A percentile compares a stretch with the other conserved stretches of the same genome.
Conservation (phyloP, 2,329 filamentous ascomycete genomes). For the Chaetomiaceae sp. region DNA sequence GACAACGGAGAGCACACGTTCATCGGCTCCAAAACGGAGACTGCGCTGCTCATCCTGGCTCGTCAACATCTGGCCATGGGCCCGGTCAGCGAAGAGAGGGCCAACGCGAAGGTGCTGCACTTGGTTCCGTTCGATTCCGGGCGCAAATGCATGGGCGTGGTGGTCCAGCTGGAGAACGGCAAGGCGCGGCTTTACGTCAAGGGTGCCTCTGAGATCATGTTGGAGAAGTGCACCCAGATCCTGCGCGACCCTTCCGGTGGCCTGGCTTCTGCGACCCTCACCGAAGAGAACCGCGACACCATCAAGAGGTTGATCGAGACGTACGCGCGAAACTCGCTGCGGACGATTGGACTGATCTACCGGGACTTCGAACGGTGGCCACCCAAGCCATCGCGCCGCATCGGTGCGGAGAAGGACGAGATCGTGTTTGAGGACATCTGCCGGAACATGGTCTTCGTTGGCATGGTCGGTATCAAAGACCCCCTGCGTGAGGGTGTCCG, state of each 20-base stretch:
- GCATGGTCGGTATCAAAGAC: constrained; percentile 75
- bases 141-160: constrained; percentile 65
- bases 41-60: constrained; percentile 64
- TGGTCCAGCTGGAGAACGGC: constrained; percentile 46
- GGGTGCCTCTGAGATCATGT: constrained; percentile 59
- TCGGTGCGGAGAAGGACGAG: constrained; percentile 51
- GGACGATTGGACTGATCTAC: constrained; percentile 79
- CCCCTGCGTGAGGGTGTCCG: constrained; percentile 69
- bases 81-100: constrained; percentile 56
- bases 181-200: constrained; percentile 54
- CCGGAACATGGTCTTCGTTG: constrained; percentile 59
- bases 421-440: constrained; percentile 63
- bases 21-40: constrained; percentile 73
- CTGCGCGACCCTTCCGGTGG: constrained; percentile 44
- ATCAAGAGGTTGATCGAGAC: constrained; percentile 64
- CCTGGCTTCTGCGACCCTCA: constrained; percentile 38
- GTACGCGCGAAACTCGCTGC: constrained; percentile 73
- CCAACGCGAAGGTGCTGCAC: constrained; percentile 51
- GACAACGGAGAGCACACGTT: constrained; percentile 60
- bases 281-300: constrained; percentile 46
- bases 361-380: constrained; percentile 84
- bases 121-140: constrained; percentile 70
- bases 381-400: constrained; percentile 53
- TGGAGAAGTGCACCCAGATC: constrained; percentile 48
- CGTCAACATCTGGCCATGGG: constrained; percentile 62